Evolutionary conservation across 306 rosid species (phyloP), one percentile per base, ranked within the genome.

Genomic region (Dalbergia oliveri): DNA sequence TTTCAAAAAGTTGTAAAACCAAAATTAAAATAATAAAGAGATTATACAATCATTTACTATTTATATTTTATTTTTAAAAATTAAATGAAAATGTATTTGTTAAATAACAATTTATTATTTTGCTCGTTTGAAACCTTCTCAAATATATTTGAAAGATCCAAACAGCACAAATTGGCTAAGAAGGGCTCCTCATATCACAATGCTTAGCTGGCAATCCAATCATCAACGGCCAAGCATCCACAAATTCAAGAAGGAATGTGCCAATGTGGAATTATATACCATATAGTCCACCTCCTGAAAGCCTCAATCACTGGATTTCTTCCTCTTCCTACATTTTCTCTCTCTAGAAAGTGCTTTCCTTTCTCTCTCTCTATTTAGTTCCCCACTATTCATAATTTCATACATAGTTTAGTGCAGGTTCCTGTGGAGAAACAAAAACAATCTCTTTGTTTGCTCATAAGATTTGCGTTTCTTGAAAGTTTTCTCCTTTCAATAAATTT

Each of bases 181-280:
- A 67, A n/a, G n/a, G 79, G 71, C 54, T 73, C 78, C 58, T 34
- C 18, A 56, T 44, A 86, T 59, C 84, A 85, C 73, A 65, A 76
- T 83, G 91, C 92, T 88, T 87, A 84, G 92, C 91, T 92, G 97
- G 95, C 90, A 86, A 86, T 79, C 80, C 72, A 84, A 73, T 71
- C 77, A 89, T 92, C 92, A 78, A 90, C 65, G 90, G 87, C 76
- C 82, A 87, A 70, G 77, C 81, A 76, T 86, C 66, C 72, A 56
- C 84, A 64, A 81, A 82, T 66, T 87, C 62, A 80, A 82, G 0
- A 60, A 53, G 81, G 61, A 16, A 35, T 56, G 37, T 61, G 88
- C 81, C 82, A 85, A 92, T 51, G 91, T 90, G 97, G 94, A 83
- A 66, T 79, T 9, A 9, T 79, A 81, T 84, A 71, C 83, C 69